phyloP scores from a whole-genome alignment of 257 asterid genomes.

The Nicotiana tabacum region DNA sequence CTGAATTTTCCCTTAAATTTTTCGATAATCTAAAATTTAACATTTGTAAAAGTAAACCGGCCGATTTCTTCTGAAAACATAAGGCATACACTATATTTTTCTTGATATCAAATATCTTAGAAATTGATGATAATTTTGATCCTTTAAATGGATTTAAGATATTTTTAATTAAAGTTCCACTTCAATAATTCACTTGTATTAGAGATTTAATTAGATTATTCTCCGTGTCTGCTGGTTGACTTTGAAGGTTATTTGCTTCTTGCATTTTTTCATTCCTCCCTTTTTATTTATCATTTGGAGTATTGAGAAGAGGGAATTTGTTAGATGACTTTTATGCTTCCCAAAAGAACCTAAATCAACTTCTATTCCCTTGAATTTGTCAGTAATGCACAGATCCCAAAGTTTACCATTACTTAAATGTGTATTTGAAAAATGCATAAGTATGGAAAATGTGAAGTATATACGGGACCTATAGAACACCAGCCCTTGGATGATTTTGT shows the following conservation, averaged over 20 bases:
- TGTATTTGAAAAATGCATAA: background rate
- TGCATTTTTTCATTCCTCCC: background rate
- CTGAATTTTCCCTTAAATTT: background rate
- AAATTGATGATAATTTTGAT: background rate
- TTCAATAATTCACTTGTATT: background rate
- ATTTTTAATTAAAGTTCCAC: background rate
- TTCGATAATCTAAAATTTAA: too few relatives aligned
- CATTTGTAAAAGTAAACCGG: background rate
- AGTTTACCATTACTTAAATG: background rate
- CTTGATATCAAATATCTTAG: background rate
- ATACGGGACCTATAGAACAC: background rate
- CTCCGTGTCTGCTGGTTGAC: constrained; percentile 9
- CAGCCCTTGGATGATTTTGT: background rate
- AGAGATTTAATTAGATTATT: background rate
- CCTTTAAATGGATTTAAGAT: background rate
- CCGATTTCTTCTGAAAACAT: background rate
- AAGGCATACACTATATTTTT: too few relatives aligned
- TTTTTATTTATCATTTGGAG: background rate
- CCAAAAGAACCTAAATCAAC: background rate
- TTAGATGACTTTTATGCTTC: background rate
- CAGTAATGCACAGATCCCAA: background rate
- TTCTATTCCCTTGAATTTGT: constrained; percentile 1
- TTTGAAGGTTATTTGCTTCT: background rate
- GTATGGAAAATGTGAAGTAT: background rate
- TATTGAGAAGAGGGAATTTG: background rate